Evolutionary conservation across 1,139 yeast genomes (phyloP).

Genomic region (Kluyveromyces marxianus): DNA sequence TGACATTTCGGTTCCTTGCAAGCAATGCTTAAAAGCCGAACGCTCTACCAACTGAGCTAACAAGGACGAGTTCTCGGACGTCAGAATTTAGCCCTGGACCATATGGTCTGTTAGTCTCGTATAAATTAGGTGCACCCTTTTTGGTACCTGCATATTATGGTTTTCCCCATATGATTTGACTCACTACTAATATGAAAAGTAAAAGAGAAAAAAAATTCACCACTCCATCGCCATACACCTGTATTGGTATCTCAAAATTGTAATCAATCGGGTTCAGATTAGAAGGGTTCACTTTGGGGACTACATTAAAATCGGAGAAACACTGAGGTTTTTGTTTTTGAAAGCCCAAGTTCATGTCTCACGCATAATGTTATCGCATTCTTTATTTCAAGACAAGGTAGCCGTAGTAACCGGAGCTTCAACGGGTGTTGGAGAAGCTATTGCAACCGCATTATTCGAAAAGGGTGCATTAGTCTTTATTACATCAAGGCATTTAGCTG

Average conservation of each 20-base stretch:
- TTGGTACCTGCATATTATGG: too few species aligned
- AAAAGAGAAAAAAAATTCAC: too few species aligned
- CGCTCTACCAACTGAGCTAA: constrained; percentile 31
- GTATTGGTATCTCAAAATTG: too few species aligned
- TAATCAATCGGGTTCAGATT: too few species aligned
- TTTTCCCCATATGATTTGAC: too few species aligned
- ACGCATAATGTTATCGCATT: background rate
- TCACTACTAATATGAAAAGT: too few species aligned
- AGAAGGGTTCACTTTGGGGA: too few species aligned
- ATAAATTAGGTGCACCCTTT: too few species aligned
- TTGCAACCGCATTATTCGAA: background rate
- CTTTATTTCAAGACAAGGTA: background rate
- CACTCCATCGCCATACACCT: too few species aligned
- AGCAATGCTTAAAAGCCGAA: constrained; percentile 26
- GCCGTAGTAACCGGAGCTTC: background rate
- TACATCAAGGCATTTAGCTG: background rate
- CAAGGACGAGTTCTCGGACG: constrained; percentile 25
- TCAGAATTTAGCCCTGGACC: background rate
- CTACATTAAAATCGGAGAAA: too few species aligned
- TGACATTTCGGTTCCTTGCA: constrained; percentile 28
- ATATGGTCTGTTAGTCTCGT: background rate
- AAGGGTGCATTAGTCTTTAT: background rate
- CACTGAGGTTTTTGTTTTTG: too few species aligned
- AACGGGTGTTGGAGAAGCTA: constrained; percentile 1
- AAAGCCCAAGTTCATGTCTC: too few species aligned